These are phyloP conservation scores for Colletotrichum higginsianum DNA, from an alignment of 2,329 filamentous ascomycete species.

Conservation along the genomic window DNA sequence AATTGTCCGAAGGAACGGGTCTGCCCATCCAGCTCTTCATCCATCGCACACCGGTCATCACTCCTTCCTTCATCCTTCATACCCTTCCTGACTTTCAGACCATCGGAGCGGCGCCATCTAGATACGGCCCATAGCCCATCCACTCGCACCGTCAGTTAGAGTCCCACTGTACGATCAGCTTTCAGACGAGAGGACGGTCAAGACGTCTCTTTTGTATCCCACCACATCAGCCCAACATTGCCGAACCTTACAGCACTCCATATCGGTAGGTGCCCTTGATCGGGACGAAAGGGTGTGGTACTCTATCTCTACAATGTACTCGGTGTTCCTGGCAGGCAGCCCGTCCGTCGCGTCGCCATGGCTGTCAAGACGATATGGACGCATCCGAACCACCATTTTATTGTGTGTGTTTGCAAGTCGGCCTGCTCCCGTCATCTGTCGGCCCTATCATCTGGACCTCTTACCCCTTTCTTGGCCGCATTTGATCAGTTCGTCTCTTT, in stretches of 20 bases:
- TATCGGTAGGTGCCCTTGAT: background rate
- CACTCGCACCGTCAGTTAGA: background rate
- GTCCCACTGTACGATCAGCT: background rate
- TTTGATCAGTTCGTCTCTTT: slow-evolving; percentile 31
- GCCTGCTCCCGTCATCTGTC: slow-evolving; percentile 11
- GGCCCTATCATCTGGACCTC: background rate
- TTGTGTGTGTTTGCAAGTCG: slow-evolving; percentile 23
- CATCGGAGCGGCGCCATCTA: slow-evolving; percentile 8
- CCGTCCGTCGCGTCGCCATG: slow-evolving; percentile 34
- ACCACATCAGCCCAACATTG: slow-evolving; percentile 8
- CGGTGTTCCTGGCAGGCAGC: slow-evolving; percentile 29
- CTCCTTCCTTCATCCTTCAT: slow-evolving; percentile 14
- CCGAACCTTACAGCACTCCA: slow-evolving; percentile 22
- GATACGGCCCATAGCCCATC: background rate
- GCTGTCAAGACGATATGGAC: slow-evolving; percentile 23
- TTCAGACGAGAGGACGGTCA: background rate
- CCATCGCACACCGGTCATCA: background rate
- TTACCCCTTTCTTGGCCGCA: slow-evolving; percentile 20
- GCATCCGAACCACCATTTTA: slow-evolving; percentile 28
- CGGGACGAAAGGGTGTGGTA: slow-evolving; percentile 26
- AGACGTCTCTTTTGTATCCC: slow-evolving; percentile 12
- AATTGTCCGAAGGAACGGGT: slow-evolving; percentile 36
- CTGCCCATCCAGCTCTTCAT: slow-evolving; percentile 15
- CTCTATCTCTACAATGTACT: background rate
- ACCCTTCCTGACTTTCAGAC: slow-evolving; percentile 25